A percentile compares a stretch with the other conserved stretches of the same genome.
Conservation (phyloP, 108 stramenopile species). For the Pelagomonas calceolata region DNA sequence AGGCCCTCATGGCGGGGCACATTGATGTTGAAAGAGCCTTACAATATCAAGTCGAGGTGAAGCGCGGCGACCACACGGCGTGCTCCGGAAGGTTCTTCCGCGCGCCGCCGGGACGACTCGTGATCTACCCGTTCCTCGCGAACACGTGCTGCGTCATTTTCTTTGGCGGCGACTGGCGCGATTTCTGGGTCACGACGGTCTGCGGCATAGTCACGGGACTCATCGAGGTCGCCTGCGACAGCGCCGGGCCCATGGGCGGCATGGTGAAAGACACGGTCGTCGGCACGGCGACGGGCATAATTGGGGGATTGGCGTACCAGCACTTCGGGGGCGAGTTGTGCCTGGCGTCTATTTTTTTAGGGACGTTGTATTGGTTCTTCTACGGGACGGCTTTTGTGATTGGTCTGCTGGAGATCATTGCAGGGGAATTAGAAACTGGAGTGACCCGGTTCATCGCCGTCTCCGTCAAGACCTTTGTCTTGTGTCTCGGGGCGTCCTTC, state of each 20-base stretch:
- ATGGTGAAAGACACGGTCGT: conserved; percentile 27
- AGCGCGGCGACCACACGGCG: conserved; percentile 32
- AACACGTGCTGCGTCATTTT: conserved; percentile 37
- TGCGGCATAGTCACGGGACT: conserved; percentile 28
- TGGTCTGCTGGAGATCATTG: conserved; percentile 44
- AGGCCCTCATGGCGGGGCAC: conserved; percentile 31
- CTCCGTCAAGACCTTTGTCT: conserved; percentile 42
- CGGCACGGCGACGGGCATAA: conserved; percentile 30
- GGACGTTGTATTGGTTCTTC: conserved; percentile 45
- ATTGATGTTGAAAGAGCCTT: conserved; percentile 37
- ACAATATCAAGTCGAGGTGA: conserved; percentile 32
- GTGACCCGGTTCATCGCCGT: conserved; percentile 44
- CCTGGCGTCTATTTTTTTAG: conserved; percentile 34
- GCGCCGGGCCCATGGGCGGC: too few relatives aligned
- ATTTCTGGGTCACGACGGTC: conserved; percentile 29
- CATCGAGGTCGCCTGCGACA: conserved; percentile 21
- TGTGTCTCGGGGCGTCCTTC: conserved; percentile 25
- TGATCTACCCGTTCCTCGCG: conserved; percentile 36
- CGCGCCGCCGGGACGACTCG: conserved; percentile 32
- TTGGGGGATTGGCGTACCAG: conserved; percentile 30
- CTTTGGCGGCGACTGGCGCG: conserved; percentile 26
- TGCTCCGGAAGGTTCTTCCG: conserved; percentile 31
- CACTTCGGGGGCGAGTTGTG: conserved; percentile 14
- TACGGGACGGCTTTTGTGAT: conserved; percentile 41
- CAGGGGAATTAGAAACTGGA: conserved; percentile 40